A percentile compares a stretch with the other conserved stretches of the same genome.
Evolutionary conservation across 2,329 filamentous ascomycete species (phyloP).

Genomic region (Ceratocystis cacaofunesta): DNA sequence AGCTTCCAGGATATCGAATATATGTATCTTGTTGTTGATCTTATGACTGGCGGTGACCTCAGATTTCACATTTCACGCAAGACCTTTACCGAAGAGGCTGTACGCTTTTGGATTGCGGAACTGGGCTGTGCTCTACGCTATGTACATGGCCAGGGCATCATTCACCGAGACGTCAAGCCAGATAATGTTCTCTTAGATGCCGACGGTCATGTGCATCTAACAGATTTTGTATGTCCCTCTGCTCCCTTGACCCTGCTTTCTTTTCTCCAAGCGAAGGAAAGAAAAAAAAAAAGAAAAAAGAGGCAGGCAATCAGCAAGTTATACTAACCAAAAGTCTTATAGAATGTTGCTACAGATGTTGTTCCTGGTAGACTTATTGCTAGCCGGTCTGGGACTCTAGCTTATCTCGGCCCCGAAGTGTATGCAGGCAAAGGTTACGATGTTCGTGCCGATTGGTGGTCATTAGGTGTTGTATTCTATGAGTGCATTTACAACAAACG

Average conservation of each 20-base stretch:
- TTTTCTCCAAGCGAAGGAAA: neutral
- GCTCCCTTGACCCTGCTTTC: neutral
- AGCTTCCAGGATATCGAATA: conserved; percentile 99
- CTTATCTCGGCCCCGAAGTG: conserved; percentile 90
- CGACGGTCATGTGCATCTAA: conserved; percentile 89
- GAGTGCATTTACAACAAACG: conserved; percentile 99
- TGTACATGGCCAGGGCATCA: conserved; percentile 72
- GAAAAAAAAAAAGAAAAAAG: neutral
- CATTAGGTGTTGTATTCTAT: conserved; percentile 92
- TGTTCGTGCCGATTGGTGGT: conserved; percentile 95
- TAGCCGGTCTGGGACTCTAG: conserved; percentile 91
- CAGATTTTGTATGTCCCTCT: conserved; percentile 65
- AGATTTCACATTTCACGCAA: conserved; percentile 97
- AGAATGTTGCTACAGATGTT: conserved; percentile 96
- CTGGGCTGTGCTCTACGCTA: conserved; percentile 82
- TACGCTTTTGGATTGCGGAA: conserved; percentile 94
- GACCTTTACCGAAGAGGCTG: conserved; percentile 92
- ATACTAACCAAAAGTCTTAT: conserved; percentile 24
- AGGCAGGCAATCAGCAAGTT: neutral
- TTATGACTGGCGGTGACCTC: conserved; percentile 95
- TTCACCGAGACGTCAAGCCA: conserved; percentile 82
- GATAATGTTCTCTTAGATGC: conserved; percentile 81
- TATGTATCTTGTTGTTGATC: conserved; percentile 93
- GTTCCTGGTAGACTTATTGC: conserved; percentile 67
- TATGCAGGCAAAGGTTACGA: conserved; percentile 84